Evolutionary conservation across 257 asterid genomes (phyloP).

Genomic region (Solanum chaucha): DNA sequence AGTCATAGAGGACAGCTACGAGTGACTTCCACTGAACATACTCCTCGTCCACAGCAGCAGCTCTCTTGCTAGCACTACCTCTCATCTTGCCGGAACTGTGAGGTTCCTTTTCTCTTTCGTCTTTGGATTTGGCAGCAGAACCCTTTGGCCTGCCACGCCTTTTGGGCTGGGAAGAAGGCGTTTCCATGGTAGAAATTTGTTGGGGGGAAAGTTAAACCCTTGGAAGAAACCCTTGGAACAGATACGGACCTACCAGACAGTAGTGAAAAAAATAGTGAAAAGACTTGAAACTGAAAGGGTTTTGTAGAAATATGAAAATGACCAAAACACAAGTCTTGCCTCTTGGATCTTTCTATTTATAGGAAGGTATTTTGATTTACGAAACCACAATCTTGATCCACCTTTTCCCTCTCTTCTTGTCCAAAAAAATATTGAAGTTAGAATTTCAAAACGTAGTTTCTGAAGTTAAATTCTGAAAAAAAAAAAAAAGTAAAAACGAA

Average conservation of each 20-base stretch:
- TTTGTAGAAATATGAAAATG: not conserved
- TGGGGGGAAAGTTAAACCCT: not conserved
- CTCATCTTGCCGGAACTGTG: constrained; percentile 18
- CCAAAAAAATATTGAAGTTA: not conserved
- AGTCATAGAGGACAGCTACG: constrained; percentile 66
- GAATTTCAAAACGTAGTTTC: not conserved
- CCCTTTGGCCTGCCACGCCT: constrained; percentile 97
- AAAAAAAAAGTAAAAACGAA: not conserved
- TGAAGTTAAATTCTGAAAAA: too few relatives aligned
- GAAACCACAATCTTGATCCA: not conserved
- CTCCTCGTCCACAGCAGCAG: constrained; percentile 54
- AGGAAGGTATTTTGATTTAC: not conserved
- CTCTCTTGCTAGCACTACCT: constrained; percentile 27
- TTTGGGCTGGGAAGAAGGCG: constrained; percentile 51
- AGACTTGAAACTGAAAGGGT: not conserved
- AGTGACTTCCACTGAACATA: constrained; percentile 85
- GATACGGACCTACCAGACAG: not conserved
- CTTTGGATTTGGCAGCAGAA: constrained; percentile 65
- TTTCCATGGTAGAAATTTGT: constrained; percentile 15
- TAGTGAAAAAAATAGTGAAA: not conserved
- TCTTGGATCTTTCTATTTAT: not conserved
- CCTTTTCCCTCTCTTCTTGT: not conserved
- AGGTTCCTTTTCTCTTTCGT: constrained; percentile 43
- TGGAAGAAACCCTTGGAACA: not conserved
- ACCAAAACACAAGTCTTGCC: too few relatives aligned